A percentile compares a stretch with the other conserved stretches of the same genome.
Evolutionary conservation across 1,139 yeast species (phyloP).

Genomic region (Candida albicans): DNA sequence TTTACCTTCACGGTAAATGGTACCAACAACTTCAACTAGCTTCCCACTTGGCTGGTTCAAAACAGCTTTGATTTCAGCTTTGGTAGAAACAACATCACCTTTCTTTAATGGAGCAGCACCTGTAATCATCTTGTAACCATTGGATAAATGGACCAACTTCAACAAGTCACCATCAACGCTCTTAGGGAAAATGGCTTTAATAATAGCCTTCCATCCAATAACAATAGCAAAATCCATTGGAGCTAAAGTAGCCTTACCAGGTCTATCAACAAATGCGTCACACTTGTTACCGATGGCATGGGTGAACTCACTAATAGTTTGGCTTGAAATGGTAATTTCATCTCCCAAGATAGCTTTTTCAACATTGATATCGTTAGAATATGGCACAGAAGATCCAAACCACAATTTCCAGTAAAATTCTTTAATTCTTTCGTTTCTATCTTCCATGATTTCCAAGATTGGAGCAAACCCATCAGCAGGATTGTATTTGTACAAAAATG

Average conservation of each 20-base stretch:
- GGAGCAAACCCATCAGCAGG: constrained; percentile 94
- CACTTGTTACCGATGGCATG: constrained; percentile 97
- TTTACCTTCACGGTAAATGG: constrained; percentile 69
- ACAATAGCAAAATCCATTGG: constrained; percentile 99
- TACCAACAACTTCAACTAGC: constrained; percentile 93
- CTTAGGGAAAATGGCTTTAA: constrained; percentile 95
- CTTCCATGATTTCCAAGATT: constrained; percentile 84
- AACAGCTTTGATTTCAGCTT: constrained; percentile 86
- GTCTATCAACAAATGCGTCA: constrained; percentile 90
- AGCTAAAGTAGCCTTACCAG: constrained; percentile 82
- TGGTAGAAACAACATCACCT: constrained; percentile 81
- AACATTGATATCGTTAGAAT: constrained; percentile 66
- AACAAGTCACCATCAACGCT: constrained; percentile 95
- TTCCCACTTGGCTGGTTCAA: constrained; percentile 91
- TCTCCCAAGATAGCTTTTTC: constrained; percentile 73
- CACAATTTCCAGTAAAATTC: constrained; percentile 96
- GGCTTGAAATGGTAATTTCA: constrained; percentile 64
- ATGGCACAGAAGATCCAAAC: constrained; percentile 70
- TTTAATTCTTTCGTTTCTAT: constrained; percentile 90
- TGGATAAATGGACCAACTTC: constrained; percentile 90
- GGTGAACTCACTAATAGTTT: constrained; percentile 87
- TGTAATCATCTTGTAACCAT: constrained; percentile 91
- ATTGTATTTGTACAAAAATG: constrained; percentile 74
- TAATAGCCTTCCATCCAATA: constrained; percentile 97
- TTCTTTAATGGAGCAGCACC: constrained; percentile 88